These are phyloP conservation scores for Boletus rufocinnamomeus DNA, from an alignment of 768 basidiomycete genomes.

Conservation along the genomic window DNA sequence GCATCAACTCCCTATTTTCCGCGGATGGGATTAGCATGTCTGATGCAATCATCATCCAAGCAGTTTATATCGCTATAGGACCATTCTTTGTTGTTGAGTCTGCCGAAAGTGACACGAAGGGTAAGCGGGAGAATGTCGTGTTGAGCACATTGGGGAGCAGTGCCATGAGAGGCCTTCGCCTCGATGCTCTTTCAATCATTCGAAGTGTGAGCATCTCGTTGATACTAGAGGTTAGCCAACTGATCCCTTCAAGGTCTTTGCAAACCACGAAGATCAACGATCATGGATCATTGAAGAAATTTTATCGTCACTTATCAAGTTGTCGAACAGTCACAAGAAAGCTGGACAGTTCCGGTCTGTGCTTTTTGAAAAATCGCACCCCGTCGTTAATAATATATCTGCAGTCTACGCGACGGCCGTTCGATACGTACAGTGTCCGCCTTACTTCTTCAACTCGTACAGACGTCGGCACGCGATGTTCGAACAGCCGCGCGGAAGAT, in stretches of 20 bases:
- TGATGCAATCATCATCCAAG: conserved; percentile 88
- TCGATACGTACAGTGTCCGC: conserved; percentile 95
- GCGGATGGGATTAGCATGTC: conserved; percentile 73
- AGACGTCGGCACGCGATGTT: conserved; percentile 92
- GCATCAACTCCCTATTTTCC: conserved; percentile 72
- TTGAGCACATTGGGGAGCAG: conserved; percentile 71
- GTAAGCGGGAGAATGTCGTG: conserved; percentile 57
- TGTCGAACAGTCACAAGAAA: conserved; percentile 87
- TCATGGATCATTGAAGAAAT: conserved; percentile 99
- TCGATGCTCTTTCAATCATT: conserved; percentile 82
- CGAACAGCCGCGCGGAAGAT: conserved; percentile 64
- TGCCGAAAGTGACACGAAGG: conserved; percentile 55
- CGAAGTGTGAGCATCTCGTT: conserved; percentile 63
- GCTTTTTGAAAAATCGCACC: background rate
- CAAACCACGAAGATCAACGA: conserved; percentile 86
- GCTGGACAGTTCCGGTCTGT: conserved; percentile 85
- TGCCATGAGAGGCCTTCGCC: conserved; percentile 77
- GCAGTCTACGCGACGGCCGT: conserved; percentile 85
- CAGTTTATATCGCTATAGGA: conserved; percentile 90
- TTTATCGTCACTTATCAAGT: conserved; percentile 82
- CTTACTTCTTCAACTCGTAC: conserved; percentile 91
- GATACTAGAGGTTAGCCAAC: background rate
- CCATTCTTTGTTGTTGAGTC: conserved; percentile 90
- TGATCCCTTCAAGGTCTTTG: conserved; percentile 69
- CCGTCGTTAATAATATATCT: background rate